A percentile compares a stretch with the other conserved stretches of the same genome.
Conservation (phyloP, 73 alveolate species). For the Symbiodinium pilosum region DNA sequence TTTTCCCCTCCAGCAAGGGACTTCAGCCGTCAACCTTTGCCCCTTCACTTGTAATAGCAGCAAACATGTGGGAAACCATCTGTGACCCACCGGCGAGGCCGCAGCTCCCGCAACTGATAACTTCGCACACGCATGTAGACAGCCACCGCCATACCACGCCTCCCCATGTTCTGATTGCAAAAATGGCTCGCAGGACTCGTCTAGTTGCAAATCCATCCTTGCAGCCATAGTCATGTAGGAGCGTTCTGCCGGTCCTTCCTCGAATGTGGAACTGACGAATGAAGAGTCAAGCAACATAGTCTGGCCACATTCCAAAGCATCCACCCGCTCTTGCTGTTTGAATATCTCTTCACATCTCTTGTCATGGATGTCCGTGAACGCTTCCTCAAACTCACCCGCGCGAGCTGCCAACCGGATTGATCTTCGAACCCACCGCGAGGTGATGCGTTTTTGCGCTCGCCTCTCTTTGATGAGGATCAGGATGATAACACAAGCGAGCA, state of each 20-base stretch:
- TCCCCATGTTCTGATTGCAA: conserved; percentile 19
- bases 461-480: not conserved
- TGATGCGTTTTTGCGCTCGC: not conserved
- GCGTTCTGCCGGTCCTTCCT: conserved; percentile 20
- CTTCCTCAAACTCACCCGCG: conserved; percentile 12
- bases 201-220: conserved; percentile 17
- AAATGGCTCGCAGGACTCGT: not conserved
- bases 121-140: not conserved
- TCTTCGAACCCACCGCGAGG: not conserved
- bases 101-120: conserved; percentile 57
- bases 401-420: conserved; percentile 18
- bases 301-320: conserved; percentile 29
- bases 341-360: not conserved
- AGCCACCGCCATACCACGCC: conserved; percentile 27
- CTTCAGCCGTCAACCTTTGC: conserved; percentile 6
- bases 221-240: not conserved
- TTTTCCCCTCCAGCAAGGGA: conserved; percentile 35
- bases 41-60: conserved; percentile 8
- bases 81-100: conserved; percentile 15
- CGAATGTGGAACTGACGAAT: not conserved
- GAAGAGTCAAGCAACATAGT: conserved; percentile 27
- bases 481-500: conserved; percentile 10
- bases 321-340: not conserved
- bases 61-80: not conserved
- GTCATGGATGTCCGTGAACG: not conserved